Evolutionary conservation across 352 stramenopile species (phyloP).

Genomic region (Blastocystis hominis): DNA sequence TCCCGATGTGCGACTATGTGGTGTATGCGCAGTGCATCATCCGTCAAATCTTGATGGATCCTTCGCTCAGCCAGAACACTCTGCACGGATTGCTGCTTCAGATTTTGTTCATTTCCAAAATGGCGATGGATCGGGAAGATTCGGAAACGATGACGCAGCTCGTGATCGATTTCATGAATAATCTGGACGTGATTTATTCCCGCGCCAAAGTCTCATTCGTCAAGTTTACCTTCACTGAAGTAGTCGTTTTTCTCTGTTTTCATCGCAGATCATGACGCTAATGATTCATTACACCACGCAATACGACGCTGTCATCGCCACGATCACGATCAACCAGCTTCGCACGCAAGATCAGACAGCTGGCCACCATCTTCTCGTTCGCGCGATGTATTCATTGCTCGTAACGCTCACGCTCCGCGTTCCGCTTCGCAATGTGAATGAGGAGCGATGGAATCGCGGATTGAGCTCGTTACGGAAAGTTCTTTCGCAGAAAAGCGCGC

Average conservation of each 20-base stretch:
- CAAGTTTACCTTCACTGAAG: neutral
- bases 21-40: constrained; percentile 23
- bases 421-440: neutral
- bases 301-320: constrained; percentile 8
- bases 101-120: neutral
- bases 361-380: neutral
- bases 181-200: neutral
- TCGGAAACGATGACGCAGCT: neutral
- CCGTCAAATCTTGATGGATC: neutral
- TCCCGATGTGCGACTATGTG: neutral
- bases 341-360: neutral
- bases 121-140: neutral
- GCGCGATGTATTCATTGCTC: neutral
- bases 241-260: neutral
- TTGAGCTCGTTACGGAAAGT: neutral
- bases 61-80: neutral
- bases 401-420: neutral
- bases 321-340: constrained; percentile 11
- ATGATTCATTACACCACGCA: neutral
- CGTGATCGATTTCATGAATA: constrained; percentile 24
- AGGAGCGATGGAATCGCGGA: neutral
- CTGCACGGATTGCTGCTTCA: constrained; percentile 42
- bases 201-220: neutral
- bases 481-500: neutral
- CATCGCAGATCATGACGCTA: neutral